Base-by-base conservation (phyloP, 257 asterid genomes). In the Solanum dulcamara region DNA sequence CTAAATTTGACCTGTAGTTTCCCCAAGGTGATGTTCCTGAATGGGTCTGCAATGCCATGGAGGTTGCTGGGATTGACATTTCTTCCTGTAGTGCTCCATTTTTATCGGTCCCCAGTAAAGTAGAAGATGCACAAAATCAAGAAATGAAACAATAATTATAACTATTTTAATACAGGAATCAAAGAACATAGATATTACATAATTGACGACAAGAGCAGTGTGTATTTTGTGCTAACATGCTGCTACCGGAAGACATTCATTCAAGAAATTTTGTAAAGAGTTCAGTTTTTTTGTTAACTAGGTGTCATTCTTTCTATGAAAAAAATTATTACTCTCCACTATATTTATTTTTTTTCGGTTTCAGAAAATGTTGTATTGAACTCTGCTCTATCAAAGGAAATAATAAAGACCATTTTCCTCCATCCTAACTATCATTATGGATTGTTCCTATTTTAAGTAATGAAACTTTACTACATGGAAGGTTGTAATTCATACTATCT, bases 41-140 rank as follows among this genome's bases (percentile, higher is more conserved):
- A 83, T 96, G 99, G 99, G 99, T 96, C 20, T 93, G 98, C 92
- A 96, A 95, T 80, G 99, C 99, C 51, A 94, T 96, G 99, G 99
- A 96, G 89, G 99, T 96, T 55, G 98, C 98, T 46, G 98, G 98
- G 77, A 92, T 96, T 3, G 98, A 96, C 91, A 94, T 96, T 87
- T 92, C 97, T 38, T 90, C 93, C 3, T 92, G 98, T 81, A 89
- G 96, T 84, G 72, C 87, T 48, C 88, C 87, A 40, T 83, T 85
- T 84, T 80, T 87, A 51, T 68, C 81, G 10, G 0, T 17, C 42
- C 26, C 30, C 44, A 0, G 37, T 48, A 30, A 48, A 79, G 81
- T 77, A 50, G 35, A 30, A 30, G 50, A 40, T 22, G 17, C 72
- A 64, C 46, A 57, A 22, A 53, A 18, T 32, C 55, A 55, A 53